Evolutionary conservation across 257 asterid genomes (phyloP).

Genomic region (Solanum rostratum): DNA sequence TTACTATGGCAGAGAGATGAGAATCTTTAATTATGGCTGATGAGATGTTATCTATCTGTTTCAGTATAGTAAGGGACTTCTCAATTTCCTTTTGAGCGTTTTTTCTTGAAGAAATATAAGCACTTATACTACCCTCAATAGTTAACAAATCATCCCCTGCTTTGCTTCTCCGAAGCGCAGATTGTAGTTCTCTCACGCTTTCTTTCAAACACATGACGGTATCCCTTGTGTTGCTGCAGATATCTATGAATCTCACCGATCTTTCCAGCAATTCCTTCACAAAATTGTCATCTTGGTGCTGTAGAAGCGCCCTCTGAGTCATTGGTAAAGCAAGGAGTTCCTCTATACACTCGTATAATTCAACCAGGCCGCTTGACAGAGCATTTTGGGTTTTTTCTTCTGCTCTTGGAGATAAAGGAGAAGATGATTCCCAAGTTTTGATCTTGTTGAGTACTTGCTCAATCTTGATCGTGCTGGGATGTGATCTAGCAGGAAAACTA

Average conservation of each 20-base stretch:
- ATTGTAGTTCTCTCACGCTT: constrained; percentile 15
- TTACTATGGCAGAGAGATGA: constrained; percentile 1
- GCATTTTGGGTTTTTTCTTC: constrained; percentile 3
- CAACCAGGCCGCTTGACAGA: constrained; percentile 11
- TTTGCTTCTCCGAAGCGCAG: constrained; percentile 24
- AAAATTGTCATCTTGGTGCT: constrained; percentile 4
- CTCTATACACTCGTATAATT: constrained; percentile 19
- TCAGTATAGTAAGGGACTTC: constrained; percentile 1
- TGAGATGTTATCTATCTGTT: constrained; percentile 4
- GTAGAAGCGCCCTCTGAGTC: constrained; percentile 11
- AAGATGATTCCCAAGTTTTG: constrained; percentile 12
- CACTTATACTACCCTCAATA: not conserved
- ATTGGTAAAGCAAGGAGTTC: constrained; percentile 16
- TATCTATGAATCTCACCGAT: constrained; percentile 17
- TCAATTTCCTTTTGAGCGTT: constrained; percentile 14
- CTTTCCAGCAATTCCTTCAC: constrained; percentile 17
- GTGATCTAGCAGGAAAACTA: constrained; percentile 27
- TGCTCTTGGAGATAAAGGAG: not conserved
- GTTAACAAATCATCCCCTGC: constrained; percentile 6
- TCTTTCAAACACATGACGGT: constrained; percentile 11
- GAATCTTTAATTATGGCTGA: not conserved
- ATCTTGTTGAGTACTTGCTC: constrained; percentile 20
- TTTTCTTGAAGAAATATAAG: constrained; percentile 9
- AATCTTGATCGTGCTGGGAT: constrained; percentile 19
- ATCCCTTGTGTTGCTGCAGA: constrained; percentile 23